Conservation (phyloP, 2,329 filamentous ascomycete species). For the Tetracladium maxilliforme region DNA sequence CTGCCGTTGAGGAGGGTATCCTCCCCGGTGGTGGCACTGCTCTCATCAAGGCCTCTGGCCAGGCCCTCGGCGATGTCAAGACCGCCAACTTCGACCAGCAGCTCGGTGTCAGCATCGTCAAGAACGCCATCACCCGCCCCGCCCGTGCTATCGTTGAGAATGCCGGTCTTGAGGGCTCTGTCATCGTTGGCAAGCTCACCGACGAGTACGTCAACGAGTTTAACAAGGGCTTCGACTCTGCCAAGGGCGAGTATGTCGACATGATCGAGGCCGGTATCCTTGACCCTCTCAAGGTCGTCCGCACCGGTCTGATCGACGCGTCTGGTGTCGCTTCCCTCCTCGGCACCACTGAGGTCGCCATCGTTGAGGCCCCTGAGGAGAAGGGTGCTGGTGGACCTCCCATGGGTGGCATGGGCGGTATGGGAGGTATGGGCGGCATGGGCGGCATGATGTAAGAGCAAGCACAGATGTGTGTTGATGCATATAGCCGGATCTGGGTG, state of each 20-base stretch:
- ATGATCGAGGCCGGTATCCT: conserved; percentile 97
- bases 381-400: conserved; percentile 58
- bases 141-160: conserved; percentile 96
- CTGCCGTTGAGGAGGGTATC: conserved; percentile 97
- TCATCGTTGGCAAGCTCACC: conserved; percentile 94
- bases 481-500: too few species aligned
- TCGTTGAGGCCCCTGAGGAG: conserved; percentile 94
- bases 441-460: conserved; percentile 45
- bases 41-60: conserved; percentile 89
- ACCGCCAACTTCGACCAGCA: conserved; percentile 96
- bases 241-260: conserved; percentile 96
- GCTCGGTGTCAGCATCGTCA: conserved; percentile 93
- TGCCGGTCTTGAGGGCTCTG: conserved; percentile 86
- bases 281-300: conserved; percentile 98
- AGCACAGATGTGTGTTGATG: too few species aligned
- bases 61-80: conserved; percentile 74
- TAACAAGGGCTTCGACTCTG: conserved; percentile 95
- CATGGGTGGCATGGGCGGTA: conserved; percentile 56
- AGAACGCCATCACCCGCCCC: conserved; percentile 93
- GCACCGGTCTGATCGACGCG: conserved; percentile 87
- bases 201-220: conserved; percentile 87
- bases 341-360: conserved; percentile 94
- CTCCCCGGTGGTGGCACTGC: conserved; percentile 96
- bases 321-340: conserved; percentile 93
- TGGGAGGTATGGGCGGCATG: conserved; percentile 45